phyloP scores from a whole-genome alignment of 208 protist species.

The Leptomonas seymouri region DNA sequence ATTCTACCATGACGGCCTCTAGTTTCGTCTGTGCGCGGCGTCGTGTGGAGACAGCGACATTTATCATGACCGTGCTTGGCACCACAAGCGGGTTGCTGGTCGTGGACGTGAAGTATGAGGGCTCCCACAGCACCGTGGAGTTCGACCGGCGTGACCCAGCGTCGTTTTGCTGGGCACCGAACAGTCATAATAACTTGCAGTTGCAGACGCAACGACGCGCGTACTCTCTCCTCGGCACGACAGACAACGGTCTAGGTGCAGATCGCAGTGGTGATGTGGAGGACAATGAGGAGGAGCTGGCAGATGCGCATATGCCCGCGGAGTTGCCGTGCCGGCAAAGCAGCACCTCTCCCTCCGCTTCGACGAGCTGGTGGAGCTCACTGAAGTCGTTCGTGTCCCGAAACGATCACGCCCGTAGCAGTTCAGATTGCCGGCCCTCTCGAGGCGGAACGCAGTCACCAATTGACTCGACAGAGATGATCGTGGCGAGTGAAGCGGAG shows the following conservation, averaged over 20 bases:
- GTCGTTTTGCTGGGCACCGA: constrained; percentile 24
- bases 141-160: constrained; percentile 45
- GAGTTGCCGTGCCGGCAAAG: constrained; percentile 11
- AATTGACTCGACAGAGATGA: background rate
- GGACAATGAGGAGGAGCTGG: background rate
- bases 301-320: constrained; percentile 2
- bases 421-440: background rate
- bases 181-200: constrained; percentile 27
- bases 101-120: constrained; percentile 67
- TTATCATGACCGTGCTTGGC: constrained; percentile 63
- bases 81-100: constrained; percentile 55
- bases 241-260: background rate
- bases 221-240: background rate
- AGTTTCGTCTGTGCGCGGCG: constrained; percentile 67
- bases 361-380: constrained; percentile 14
- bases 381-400: constrained; percentile 36
- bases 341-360: background rate
- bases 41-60: constrained; percentile 32
- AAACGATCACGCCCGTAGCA: background rate
- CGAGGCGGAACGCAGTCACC: background rate
- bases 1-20: constrained; percentile 40
- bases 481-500: background rate
- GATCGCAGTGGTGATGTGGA: background rate
- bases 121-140: constrained; percentile 52
- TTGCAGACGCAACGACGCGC: background rate